Percentiles rank a stretch among this genome's conserved stretches.
These are phyloP conservation scores for Septoria linicola DNA, from an alignment of 2,329 filamentous ascomycete species.

Conservation along the genomic window DNA sequence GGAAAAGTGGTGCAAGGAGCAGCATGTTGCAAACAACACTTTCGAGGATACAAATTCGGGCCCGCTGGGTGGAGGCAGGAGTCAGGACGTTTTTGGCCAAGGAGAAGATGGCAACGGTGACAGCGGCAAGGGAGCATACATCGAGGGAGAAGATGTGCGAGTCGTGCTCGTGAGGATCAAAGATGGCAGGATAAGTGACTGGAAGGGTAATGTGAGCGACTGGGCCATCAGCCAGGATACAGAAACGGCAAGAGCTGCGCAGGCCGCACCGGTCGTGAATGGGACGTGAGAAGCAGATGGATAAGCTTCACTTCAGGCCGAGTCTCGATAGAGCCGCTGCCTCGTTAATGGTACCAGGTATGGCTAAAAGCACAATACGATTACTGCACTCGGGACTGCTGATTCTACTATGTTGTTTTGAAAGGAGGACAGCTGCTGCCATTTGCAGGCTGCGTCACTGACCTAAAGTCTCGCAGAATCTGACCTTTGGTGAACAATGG, in stretches of 20 bases:
- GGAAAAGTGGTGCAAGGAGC: slow-evolving; percentile 77
- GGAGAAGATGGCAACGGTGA: slow-evolving; percentile 25
- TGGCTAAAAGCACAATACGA: neutral
- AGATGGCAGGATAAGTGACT: slow-evolving; percentile 86
- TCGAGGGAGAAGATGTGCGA: slow-evolving; percentile 77
- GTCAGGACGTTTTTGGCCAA: slow-evolving; percentile 29
- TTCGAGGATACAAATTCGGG: slow-evolving; percentile 30
- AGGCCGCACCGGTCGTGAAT: neutral
- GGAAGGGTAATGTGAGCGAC: slow-evolving; percentile 90
- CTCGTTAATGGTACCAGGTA: neutral
- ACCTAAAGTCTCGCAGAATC: neutral
- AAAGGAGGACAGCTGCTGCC: neutral
- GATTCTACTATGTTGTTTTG: neutral
- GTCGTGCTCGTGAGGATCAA: slow-evolving; percentile 83
- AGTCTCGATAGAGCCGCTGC: neutral
- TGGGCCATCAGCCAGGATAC: slow-evolving; percentile 50
- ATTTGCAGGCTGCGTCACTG: neutral
- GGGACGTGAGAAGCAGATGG: slow-evolving; percentile 1
- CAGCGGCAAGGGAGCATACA: slow-evolving; percentile 62
- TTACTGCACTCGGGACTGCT: neutral
- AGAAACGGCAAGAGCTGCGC: neutral
- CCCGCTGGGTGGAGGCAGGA: slow-evolving; percentile 27
- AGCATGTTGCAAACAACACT: slow-evolving; percentile 89
- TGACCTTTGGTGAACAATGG: no score
- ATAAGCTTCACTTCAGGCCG: neutral